phyloP scores from a whole-genome alignment of 176 grass and related monocot species.

The Otatea glauca region DNA sequence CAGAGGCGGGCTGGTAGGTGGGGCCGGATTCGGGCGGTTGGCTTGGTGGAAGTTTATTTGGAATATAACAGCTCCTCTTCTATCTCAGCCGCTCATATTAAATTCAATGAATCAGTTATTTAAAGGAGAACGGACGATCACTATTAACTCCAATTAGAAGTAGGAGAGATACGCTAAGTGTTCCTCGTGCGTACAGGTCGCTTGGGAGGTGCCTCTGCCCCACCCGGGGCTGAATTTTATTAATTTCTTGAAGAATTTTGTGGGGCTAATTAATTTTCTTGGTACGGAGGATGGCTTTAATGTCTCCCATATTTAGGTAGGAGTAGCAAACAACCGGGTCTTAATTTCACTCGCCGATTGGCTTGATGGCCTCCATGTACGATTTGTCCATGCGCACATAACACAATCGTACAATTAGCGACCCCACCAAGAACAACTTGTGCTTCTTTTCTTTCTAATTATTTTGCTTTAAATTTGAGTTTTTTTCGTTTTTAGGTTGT shows the following conservation, averaged over 20 bases:
- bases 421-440: slow-evolving; percentile 23
- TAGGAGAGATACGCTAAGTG: no score
- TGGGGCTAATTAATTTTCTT: slow-evolving; percentile 26
- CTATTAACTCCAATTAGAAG: no score
- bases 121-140: no score
- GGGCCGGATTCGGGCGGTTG: no score
- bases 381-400: not conserved
- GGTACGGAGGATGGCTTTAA: slow-evolving; percentile 35
- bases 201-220: slow-evolving; percentile 39
- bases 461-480: not conserved
- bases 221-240: not conserved
- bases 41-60: no score
- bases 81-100: no score
- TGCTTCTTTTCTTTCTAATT: not conserved
- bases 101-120: no score
- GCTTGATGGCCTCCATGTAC: not conserved
- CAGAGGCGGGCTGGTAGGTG: no score
- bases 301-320: slow-evolving; percentile 43
- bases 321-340: not conserved
- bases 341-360: slow-evolving; percentile 25
- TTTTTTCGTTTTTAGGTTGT: slow-evolving; percentile 3
- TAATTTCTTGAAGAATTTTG: not conserved
- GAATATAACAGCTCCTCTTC: no score
- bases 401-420: not conserved
- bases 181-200: no score